Base-by-base conservation (phyloP, 805 yeast genomes). In the Metschnikowia matae region DNA sequence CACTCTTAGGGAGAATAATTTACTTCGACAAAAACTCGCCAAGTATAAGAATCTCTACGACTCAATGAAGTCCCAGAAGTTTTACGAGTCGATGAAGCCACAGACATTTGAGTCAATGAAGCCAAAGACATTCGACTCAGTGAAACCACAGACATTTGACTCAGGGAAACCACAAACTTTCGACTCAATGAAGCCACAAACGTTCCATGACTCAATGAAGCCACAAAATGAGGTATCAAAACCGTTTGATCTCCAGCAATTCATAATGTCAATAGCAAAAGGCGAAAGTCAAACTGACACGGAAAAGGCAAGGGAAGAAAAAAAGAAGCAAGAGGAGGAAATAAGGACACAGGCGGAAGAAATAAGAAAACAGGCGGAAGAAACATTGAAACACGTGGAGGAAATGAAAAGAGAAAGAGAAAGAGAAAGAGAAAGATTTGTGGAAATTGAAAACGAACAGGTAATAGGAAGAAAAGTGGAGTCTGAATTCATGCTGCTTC, bases 1-100 rank as follows among this genome's bases (percentile, higher is more conserved):
- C 17, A 49, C 65, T 44, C 49, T 44, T 34, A 52, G 58, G 35
- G 74, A 70, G 46, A 69, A 66, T 43, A 63, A 55, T 18, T 57
- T 70, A 26, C 57, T 71, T 29, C 58, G 74, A 18, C 61, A 60
- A 26, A 71, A 71, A 50, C 61, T 71, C 44, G 57, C 59, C 41
- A 71, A 71, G 58, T 71, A 71, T 45, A 69, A 68, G 54, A 54
- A 50, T 7, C 58, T 68, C n/a, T 68, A 68, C 47, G 68, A 65
- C 7, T 56, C 40, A 2, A 20, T 35, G 5, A 35, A 6, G 26
- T 14, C 6, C 8, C 10, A 68, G 54, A 53, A 10, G 8, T 7
- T 23, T 8, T 23, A 23, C 26, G 26, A 23, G 10, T 23, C 18
- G 15, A 15, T 6, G 8, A 18, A 2, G 15, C 40, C 37, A 15